Conservation (phyloP, 2,329 filamentous ascomycete genomes). For the Exophiala mesophila region DNA sequence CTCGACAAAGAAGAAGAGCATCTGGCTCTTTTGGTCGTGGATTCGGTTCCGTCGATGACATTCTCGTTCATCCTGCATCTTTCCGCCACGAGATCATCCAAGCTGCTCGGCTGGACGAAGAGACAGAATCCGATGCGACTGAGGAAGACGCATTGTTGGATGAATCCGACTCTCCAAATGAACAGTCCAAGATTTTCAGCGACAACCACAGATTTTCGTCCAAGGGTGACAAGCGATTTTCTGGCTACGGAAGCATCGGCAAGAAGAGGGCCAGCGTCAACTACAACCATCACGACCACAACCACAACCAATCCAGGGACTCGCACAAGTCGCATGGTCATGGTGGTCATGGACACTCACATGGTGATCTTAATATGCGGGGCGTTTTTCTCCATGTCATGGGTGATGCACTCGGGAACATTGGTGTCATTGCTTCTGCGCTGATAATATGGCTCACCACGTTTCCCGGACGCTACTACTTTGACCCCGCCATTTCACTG, state of each 20-base stretch:
- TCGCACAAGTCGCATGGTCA: conserved; percentile 39
- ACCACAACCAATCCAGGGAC: conserved; percentile 71
- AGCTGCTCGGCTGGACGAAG: conserved; percentile 61
- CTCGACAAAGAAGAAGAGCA: conserved; percentile 53
- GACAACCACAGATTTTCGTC: conserved; percentile 25
- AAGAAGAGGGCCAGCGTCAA: conserved; percentile 28
- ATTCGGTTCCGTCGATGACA: conserved; percentile 57
- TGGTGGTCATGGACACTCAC: conserved; percentile 67
- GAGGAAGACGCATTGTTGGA: conserved; percentile 29
- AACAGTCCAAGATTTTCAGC: conserved; percentile 23
- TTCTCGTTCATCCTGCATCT: conserved; percentile 82
- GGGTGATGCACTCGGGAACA: conserved; percentile 45
- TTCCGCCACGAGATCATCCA: conserved; percentile 91
- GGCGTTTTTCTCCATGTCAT: conserved; percentile 62
- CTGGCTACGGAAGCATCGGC: conserved; percentile 21
- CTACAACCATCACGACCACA: conserved; percentile 63
- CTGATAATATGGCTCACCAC: conserved; percentile 88
- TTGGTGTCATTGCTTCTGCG: conserved; percentile 55
- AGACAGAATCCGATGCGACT: conserved; percentile 49
- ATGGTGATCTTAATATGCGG: conserved; percentile 92
- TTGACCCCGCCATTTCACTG: conserved; percentile 86
- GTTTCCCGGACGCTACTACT: conserved; percentile 76
- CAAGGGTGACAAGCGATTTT: conserved; percentile 20
- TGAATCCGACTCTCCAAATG: conserved; percentile 31
- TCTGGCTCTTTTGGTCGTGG: conserved; percentile 57